These are phyloP conservation scores for Suhomyces sp. DNA, from an alignment of 805 yeast genomes.

Conservation along the genomic window DNA sequence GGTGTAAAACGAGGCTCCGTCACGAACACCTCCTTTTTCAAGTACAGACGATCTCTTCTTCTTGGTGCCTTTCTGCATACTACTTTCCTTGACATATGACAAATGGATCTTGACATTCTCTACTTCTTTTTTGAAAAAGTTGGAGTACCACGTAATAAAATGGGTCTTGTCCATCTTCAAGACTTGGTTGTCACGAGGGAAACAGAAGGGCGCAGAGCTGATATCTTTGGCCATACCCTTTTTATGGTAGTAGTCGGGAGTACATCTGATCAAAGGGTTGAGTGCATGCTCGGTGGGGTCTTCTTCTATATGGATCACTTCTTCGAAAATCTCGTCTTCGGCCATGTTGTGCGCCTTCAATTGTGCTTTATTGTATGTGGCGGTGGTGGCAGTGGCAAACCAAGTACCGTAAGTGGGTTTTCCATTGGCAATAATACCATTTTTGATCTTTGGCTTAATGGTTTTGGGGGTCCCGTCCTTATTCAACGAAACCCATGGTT, in stretches of 20 bases:
- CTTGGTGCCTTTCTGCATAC: conserved; percentile 56
- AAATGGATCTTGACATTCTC: conserved; percentile 64
- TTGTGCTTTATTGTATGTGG: conserved; percentile 54
- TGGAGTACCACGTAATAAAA: conserved; percentile 79
- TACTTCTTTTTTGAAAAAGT: conserved; percentile 54
- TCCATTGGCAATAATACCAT: conserved; percentile 64
- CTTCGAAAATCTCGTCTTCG: conserved; percentile 55
- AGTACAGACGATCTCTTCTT: conserved; percentile 33
- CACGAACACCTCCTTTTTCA: conserved; percentile 36
- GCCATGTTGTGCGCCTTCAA: conserved; percentile 72
- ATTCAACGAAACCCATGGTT: conserved; percentile 78
- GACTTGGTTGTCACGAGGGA: conserved; percentile 62
- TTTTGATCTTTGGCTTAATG: conserved; percentile 68
- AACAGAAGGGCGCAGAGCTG: conserved; percentile 77
- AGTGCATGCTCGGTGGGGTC: conserved; percentile 69
- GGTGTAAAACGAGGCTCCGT: conserved; percentile 50
- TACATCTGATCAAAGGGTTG: conserved; percentile 81
- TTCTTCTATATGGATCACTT: conserved; percentile 57
- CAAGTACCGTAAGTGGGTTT: conserved; percentile 73
- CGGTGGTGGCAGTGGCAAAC: conserved; percentile 67
- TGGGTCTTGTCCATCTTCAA: conserved; percentile 62
- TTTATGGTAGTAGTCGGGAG: conserved; percentile 68
- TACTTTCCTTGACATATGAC: conserved; percentile 58
- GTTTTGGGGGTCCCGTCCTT: conserved; percentile 80
- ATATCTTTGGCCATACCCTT: conserved; percentile 59